Evolutionary conservation across 148 eudicot genomes (phyloP), one percentile per base, ranked within the genome.

Genomic region (Rhododendron molle): DNA sequence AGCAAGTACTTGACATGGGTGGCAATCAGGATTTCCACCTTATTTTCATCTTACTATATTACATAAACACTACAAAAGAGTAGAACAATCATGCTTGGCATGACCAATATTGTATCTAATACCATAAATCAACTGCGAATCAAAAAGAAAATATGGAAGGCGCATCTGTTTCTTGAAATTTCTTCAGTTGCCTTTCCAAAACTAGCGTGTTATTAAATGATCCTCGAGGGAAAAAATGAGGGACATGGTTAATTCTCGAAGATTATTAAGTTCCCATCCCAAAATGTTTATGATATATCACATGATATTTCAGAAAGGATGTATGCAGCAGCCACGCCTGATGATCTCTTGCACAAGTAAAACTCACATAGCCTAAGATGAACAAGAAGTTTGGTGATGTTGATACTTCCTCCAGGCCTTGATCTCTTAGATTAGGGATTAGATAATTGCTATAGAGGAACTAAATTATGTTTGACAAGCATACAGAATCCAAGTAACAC

Each of bases 341-440:
- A 54, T 20, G 83, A 80, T 52, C 54, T n/a, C 40, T 50, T 34
- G 69, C 69, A 81, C 69, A 28, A 0, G 40, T 50, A 15, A 28
- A 16, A 36, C 21, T 80, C 65, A 50, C 32, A 5, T 49, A 79
- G 49, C 50, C 56, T 47, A 78, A 12, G 60, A 79, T 12, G 8
- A 56, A 52, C 18, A 15, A 47, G 38, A 50, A 23, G 30, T 47
- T 15, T 50, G 82, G 43, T 52, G 18, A 80, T 49, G 38, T 32
- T 52, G 83, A 81, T 81, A 81, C 67, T 80, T 16, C n/a, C 28
- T 13, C n/a, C 65, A 52, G 44, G 82, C 67, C n/a, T 15, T 21
- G 44, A 52, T 32, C 15, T 52, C n/a, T 52, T 52, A 32, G 44
- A 32, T 18, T 46, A 50, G 62, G 62, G 82, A 50, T 50, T 30